Evolutionary conservation across 2,329 filamentous ascomycete genomes (phyloP).

Genomic region (Fulvia fulva): DNA sequence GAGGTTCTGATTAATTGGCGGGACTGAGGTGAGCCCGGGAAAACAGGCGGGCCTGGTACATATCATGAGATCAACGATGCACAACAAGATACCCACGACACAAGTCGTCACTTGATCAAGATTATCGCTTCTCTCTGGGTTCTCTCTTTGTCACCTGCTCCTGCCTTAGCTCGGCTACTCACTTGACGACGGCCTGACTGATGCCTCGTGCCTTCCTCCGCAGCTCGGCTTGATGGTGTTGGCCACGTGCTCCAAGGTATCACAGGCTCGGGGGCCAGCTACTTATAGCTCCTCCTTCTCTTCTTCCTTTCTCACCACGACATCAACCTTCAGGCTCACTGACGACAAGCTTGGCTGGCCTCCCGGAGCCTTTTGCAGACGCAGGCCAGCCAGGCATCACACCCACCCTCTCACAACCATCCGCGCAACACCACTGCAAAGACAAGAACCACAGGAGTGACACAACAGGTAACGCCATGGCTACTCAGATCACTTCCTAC

Average conservation of each 20-base stretch:
- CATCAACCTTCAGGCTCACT: background rate
- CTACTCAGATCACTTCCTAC: conserved; percentile 2
- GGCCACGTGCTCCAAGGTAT: background rate
- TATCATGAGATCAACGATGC: background rate
- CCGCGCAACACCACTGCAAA: background rate
- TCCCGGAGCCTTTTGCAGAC: background rate
- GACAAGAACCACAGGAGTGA: conserved; percentile 2
- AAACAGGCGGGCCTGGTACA: background rate
- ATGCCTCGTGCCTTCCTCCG: background rate
- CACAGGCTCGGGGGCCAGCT: no score
- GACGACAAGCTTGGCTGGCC: background rate
- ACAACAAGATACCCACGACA: background rate
- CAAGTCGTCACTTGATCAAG: background rate
- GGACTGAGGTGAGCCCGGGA: conserved; percentile 30
- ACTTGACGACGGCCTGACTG: background rate
- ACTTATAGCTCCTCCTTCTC: background rate
- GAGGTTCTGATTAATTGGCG: conserved; percentile 50
- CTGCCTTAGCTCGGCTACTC: no score
- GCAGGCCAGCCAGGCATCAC: background rate
- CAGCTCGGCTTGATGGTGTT: background rate
- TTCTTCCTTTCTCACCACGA: background rate
- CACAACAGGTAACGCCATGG: conserved; percentile 5
- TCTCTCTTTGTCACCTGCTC: no score
- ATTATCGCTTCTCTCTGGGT: no score
- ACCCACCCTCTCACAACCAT: conserved; percentile 7